These are phyloP conservation scores for Juglanconis sp. DNA, from an alignment of 2,329 filamentous ascomycete genomes.

Conservation along the genomic window DNA sequence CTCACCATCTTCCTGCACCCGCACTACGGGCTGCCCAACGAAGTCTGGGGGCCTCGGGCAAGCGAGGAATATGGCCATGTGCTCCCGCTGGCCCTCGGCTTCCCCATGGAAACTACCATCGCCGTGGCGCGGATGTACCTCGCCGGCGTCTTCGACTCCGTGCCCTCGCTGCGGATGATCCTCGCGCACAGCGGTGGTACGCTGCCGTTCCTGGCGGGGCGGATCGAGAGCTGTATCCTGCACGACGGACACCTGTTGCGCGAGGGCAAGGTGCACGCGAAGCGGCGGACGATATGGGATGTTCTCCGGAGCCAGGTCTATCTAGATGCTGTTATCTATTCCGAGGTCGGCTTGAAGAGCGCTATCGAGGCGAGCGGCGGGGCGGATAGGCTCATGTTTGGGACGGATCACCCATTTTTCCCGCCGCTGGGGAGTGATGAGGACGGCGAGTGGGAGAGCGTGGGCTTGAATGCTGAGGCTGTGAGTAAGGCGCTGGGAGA, in stretches of 20 bases:
- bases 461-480: slow-evolving; percentile 43
- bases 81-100: slow-evolving; percentile 78
- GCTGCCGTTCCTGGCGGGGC: slow-evolving; percentile 80
- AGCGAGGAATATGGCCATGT: slow-evolving; percentile 77
- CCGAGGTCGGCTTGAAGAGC: slow-evolving; percentile 67
- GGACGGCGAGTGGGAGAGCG: slow-evolving; percentile 67
- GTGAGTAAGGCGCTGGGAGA: slow-evolving; percentile 25
- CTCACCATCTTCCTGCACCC: slow-evolving; percentile 82
- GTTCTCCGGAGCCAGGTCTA: slow-evolving; percentile 71
- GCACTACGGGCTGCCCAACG: slow-evolving; percentile 81
- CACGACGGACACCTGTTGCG: slow-evolving; percentile 75
- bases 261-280: slow-evolving; percentile 51
- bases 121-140: slow-evolving; percentile 84
- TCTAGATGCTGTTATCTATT: slow-evolving; percentile 83
- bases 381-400: slow-evolving; percentile 71
- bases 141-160: slow-evolving; percentile 78
- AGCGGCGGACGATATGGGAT: slow-evolving; percentile 52
- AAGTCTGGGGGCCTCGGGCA: slow-evolving; percentile 73
- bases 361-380: slow-evolving; percentile 65
- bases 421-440: slow-evolving; percentile 66
- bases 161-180: slow-evolving; percentile 66
- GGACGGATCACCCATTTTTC: slow-evolving; percentile 82
- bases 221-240: slow-evolving; percentile 81
- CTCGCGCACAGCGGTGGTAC: slow-evolving; percentile 88
- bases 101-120: slow-evolving; percentile 90